Conservation (phyloP, 345 rosid species). For the Draba incana region DNA sequence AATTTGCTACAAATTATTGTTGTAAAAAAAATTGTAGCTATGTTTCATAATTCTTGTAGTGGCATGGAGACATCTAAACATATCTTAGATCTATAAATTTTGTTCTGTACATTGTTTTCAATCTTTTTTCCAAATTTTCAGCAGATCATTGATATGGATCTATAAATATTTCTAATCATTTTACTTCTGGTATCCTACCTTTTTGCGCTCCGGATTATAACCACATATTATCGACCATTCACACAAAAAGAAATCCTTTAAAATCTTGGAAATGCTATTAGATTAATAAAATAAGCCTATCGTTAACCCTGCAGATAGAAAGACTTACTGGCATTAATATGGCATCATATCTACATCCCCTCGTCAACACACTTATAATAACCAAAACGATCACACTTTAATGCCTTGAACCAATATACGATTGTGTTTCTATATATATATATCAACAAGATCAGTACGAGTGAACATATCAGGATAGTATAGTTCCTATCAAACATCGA, state of each 20-base stretch:
- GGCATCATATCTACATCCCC: slow-evolving; percentile 15
- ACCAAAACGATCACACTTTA: slow-evolving; percentile 5
- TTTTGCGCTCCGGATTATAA: background rate
- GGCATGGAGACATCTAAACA: background rate
- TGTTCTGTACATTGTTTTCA: slow-evolving; percentile 2
- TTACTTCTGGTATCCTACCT: slow-evolving; percentile 5
- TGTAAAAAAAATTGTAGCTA: too few relatives aligned
- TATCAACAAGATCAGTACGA: background rate
- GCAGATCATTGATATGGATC: background rate
- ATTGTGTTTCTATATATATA: slow-evolving; percentile 1
- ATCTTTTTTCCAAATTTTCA: background rate
- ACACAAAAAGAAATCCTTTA: slow-evolving; percentile 5
- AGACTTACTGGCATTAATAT: slow-evolving; percentile 22
- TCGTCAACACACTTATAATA: slow-evolving; percentile 9
- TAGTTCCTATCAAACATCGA: background rate
- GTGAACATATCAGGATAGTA: background rate
- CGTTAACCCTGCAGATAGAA: background rate
- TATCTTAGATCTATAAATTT: background rate
- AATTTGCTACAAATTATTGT: too few relatives aligned
- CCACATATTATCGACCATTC: background rate
- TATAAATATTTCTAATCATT: background rate
- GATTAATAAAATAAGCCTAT: slow-evolving; percentile 1
- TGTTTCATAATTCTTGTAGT: too few relatives aligned
- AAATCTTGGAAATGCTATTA: slow-evolving; percentile 9
- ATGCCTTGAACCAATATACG: slow-evolving; percentile 8